A percentile compares a stretch with the other conserved stretches of the same genome.
Conservation (phyloP, 768 basidiomycete species). For the Leccinum imitatum region DNA sequence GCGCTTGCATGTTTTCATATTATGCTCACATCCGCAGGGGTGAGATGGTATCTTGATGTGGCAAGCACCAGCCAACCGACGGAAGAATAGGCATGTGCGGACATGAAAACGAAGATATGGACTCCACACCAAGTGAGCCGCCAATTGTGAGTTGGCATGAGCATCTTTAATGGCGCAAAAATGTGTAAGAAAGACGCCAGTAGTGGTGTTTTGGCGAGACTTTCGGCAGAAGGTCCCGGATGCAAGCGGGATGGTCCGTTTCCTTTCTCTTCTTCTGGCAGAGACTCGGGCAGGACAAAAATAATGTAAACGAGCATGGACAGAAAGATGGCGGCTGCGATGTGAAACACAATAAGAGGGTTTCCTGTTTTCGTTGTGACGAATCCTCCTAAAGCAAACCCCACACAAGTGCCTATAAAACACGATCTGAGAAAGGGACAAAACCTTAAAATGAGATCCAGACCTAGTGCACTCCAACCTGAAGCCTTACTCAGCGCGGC, state of each 20-base stretch:
- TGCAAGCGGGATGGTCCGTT: slow-evolving; percentile 13
- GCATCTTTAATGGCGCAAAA: slow-evolving; percentile 26
- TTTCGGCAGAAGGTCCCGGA: background rate
- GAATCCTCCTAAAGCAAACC: slow-evolving; percentile 31
- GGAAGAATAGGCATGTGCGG: slow-evolving; percentile 15
- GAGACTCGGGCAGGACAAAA: slow-evolving; percentile 32
- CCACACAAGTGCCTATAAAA: slow-evolving; percentile 23
- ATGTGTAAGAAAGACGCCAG: slow-evolving; percentile 3
- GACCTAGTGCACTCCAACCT: slow-evolving; percentile 33
- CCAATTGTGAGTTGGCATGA: slow-evolving; percentile 29
- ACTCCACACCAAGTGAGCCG: slow-evolving; percentile 30
- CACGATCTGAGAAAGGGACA: background rate
- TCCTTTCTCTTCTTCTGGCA: slow-evolving; percentile 26
- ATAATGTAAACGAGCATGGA: slow-evolving; percentile 22
- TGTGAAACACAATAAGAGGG: slow-evolving; percentile 23
- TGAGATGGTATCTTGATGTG: slow-evolving; percentile 29
- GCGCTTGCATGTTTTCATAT: background rate
- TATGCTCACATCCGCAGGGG: slow-evolving; percentile 25
- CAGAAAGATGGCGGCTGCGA: slow-evolving; percentile 15
- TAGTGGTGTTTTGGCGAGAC: background rate
- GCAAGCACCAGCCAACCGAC: slow-evolving; percentile 23
- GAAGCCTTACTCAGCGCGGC: slow-evolving; percentile 24
- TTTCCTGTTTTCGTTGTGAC: slow-evolving; percentile 29
- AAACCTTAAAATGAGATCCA: background rate
- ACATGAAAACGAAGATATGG: slow-evolving; percentile 25